Evolutionary conservation across 2,329 filamentous ascomycete species (phyloP), one percentile per base, ranked within the genome.

Genomic region (Trichoderma polysporum): DNA sequence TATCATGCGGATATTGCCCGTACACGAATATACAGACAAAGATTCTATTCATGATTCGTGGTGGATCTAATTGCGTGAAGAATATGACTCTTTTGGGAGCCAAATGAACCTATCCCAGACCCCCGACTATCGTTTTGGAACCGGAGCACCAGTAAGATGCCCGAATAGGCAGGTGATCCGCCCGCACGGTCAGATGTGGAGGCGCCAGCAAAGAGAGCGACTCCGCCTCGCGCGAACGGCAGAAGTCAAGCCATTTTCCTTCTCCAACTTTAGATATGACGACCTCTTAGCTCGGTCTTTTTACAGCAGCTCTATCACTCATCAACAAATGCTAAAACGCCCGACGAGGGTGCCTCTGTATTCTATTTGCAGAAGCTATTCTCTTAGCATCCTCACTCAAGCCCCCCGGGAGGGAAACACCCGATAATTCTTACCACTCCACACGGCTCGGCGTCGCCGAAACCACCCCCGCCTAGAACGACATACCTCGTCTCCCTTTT

Each of bases 141-240:
- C 56, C n/a, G 1, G 29, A 3, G 13, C 19, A 9, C 37, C 25
- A 45, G 49, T 33, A 33, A 31, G 49, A 25, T 41, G 33, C 60
- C 47, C 12, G 27, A 63, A 17, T n/a, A 54, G 60, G 60, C 35
- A 63, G 35, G 35, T 33, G 49, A 45, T 45, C 60, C 60, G n/a
- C 35, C 49, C 19, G 17, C 29, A 12, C 35, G 33, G 9, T 9
- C 12, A 22, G 35, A 45, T 31, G 29, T 45, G n/a, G 39, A 31
- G 56, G 56, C 19, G 39, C 5, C 9, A 35, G 22, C 52, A 22
- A 15, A 35, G 33, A 13, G 29, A 9, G 31, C 57, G 4, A 33
- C 57, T 47, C 39, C 41, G 41, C 41, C 33, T 54, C 47, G 15
- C 13, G 17, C 17, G 15, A n/a, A 62, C 33, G n/a, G n/a, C n/a